phyloP scores from a whole-genome alignment of 257 asterid species.

The Vinca minor region DNA sequence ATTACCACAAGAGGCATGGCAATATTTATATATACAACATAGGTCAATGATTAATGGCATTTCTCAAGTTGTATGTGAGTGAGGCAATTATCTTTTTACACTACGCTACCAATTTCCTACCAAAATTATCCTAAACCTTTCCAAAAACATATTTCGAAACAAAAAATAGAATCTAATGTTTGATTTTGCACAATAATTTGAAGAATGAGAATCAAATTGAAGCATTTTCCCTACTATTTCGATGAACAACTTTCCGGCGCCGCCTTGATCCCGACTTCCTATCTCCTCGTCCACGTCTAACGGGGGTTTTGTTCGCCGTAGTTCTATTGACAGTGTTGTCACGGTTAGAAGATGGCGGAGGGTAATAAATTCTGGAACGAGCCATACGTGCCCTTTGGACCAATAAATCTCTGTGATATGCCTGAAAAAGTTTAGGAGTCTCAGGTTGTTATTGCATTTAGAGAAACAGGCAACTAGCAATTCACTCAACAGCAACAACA shows the following conservation, averaged over 20 bases:
- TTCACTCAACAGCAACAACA: no score
- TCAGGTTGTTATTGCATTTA: constrained; percentile 5
- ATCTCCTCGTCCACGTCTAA: constrained; percentile 52
- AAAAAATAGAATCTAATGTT: constrained; percentile 3
- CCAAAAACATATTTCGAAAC: constrained; percentile 2
- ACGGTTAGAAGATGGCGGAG: constrained; percentile 32
- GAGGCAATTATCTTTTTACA: neutral
- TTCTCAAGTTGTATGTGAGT: neutral
- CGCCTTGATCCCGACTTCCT: constrained; percentile 62
- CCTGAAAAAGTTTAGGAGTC: constrained; percentile 39
- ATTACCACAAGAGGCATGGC: constrained; percentile 4
- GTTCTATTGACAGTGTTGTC: constrained; percentile 22
- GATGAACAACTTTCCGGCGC: constrained; percentile 50
- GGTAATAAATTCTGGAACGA: constrained; percentile 21
- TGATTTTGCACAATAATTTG: constrained; percentile 4
- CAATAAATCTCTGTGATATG: constrained; percentile 80
- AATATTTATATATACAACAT: constrained; percentile 15
- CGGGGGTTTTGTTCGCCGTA: constrained; percentile 25
- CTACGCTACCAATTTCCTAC: no score
- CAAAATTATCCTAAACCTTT: constrained; percentile 22
- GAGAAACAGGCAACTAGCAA: no score
- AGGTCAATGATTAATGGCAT: neutral
- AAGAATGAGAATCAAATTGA: constrained; percentile 9
- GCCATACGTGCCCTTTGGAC: constrained; percentile 62
- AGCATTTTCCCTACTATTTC: constrained; percentile 31